Conservation (phyloP, 129 eudicot species). For the Sambucus nigra region DNA sequence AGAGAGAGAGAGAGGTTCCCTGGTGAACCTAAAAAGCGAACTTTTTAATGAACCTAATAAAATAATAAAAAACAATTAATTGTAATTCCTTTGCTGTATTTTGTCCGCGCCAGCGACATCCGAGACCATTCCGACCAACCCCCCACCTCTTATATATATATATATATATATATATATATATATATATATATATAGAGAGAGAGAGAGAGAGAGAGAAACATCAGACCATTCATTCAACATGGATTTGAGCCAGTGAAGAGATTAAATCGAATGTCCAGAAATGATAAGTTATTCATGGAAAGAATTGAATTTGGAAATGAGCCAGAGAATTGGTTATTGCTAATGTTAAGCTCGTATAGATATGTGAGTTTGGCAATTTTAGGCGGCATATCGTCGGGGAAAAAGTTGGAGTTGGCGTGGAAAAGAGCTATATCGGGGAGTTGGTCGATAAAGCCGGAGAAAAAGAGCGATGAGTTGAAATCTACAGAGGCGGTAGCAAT, state of each 20-base stretch:
- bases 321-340: constrained; percentile 76
- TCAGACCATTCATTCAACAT: too few species aligned
- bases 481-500: constrained; percentile 63
- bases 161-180: too few species aligned
- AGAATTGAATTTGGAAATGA: constrained; percentile 60
- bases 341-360: constrained; percentile 76
- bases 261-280: constrained; percentile 74
- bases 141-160: too few species aligned
- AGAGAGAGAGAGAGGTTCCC: too few species aligned
- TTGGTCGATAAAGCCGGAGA: constrained; percentile 73
- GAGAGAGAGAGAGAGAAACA: too few species aligned
- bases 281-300: constrained; percentile 32
- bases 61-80: too few species aligned
- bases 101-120: too few species aligned
- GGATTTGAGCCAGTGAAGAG: constrained; percentile 64
- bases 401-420: constrained; percentile 85
- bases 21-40: too few species aligned
- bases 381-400: constrained; percentile 48
- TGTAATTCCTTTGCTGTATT: too few species aligned
- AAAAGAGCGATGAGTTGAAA: constrained; percentile 77
- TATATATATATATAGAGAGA: too few species aligned
- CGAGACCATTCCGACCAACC: too few species aligned
- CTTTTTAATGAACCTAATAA: too few species aligned
- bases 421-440: constrained; percentile 81
- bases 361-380: constrained; percentile 59